Evolutionary conservation across 768 basidiomycete genomes (phyloP).

Genomic region (Guyanaporus albipodus): DNA sequence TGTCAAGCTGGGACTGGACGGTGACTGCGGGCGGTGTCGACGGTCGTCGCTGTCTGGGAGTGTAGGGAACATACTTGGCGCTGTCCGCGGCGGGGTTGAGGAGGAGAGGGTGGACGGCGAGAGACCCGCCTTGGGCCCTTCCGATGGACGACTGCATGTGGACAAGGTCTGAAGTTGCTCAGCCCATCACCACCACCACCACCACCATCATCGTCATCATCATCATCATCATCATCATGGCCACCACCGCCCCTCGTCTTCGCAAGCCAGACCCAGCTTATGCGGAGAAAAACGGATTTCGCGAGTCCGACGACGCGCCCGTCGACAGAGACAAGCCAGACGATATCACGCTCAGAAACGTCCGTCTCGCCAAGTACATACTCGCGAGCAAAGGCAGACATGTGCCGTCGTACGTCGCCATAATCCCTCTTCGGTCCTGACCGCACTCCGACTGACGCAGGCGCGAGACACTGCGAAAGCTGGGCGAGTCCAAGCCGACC

Average conservation of each 20-base stretch:
- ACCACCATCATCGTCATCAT: no score
- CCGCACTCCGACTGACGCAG: constrained; percentile 4
- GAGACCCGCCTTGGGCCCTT: constrained; percentile 38
- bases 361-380: constrained; percentile 37
- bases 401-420: constrained; percentile 37
- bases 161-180: no score
- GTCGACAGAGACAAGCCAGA: constrained; percentile 18
- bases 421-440: neutral
- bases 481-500: constrained; percentile 11
- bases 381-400: constrained; percentile 37
- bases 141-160: neutral
- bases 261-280: constrained; percentile 12
- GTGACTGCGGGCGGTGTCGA: constrained; percentile 35
- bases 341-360: constrained; percentile 27
- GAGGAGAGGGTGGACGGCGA: constrained; percentile 63
- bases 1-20: constrained; percentile 52
- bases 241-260: neutral
- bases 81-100: constrained; percentile 24
- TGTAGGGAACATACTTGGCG: constrained; percentile 70
- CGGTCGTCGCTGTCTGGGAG: constrained; percentile 61
- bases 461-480: constrained; percentile 18
- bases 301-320: constrained; percentile 10
- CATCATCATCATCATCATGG: no score
- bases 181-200: no score
- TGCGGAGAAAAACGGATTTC: constrained; percentile 21